phyloP scores from a whole-genome alignment of 805 yeast species.

The Wickerhamiella musiphila region DNA sequence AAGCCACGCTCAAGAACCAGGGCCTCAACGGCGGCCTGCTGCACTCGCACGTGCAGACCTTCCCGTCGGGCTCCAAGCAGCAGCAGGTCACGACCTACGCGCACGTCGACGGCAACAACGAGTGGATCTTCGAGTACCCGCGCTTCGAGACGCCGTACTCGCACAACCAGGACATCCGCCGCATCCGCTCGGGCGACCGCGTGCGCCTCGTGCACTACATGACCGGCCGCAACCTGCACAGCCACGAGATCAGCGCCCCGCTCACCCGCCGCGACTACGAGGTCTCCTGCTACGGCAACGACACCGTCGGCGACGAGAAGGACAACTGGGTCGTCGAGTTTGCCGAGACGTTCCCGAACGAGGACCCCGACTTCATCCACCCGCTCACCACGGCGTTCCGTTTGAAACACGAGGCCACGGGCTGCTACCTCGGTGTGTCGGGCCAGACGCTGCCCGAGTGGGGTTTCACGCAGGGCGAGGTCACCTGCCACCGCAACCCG shows the following conservation, averaged over 20 bases:
- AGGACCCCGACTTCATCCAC: constrained; percentile 35
- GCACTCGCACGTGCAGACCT: constrained; percentile 58
- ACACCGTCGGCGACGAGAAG: constrained; percentile 56
- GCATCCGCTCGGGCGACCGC: constrained; percentile 49
- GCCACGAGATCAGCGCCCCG: constrained; percentile 97
- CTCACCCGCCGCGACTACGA: constrained; percentile 84
- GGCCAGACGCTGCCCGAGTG: constrained; percentile 81
- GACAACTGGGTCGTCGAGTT: constrained; percentile 91
- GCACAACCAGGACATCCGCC: constrained; percentile 22
- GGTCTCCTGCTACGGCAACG: constrained; percentile 76
- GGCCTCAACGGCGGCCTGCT: constrained; percentile 57
- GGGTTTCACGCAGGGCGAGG: constrained; percentile 96
- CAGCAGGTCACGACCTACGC: constrained; percentile 69
- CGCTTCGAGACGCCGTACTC: constrained; percentile 21
- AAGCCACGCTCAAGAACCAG: constrained; percentile 61
- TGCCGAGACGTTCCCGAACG: constrained; percentile 33
- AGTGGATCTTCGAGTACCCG: constrained; percentile 58
- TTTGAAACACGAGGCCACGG: constrained; percentile 65
- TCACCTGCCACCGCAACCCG: constrained; percentile 43
- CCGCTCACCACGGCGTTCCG: constrained; percentile 56
- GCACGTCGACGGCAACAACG: constrained; percentile 43
- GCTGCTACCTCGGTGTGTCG: constrained; percentile 86
- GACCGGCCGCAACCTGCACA: constrained; percentile 61
- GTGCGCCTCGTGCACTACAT: constrained; percentile 67
- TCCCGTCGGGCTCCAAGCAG: constrained; percentile 47